These are phyloP conservation scores for Metschnikowia shivogae DNA, from an alignment of 805 yeast species.

Conservation along the genomic window DNA sequence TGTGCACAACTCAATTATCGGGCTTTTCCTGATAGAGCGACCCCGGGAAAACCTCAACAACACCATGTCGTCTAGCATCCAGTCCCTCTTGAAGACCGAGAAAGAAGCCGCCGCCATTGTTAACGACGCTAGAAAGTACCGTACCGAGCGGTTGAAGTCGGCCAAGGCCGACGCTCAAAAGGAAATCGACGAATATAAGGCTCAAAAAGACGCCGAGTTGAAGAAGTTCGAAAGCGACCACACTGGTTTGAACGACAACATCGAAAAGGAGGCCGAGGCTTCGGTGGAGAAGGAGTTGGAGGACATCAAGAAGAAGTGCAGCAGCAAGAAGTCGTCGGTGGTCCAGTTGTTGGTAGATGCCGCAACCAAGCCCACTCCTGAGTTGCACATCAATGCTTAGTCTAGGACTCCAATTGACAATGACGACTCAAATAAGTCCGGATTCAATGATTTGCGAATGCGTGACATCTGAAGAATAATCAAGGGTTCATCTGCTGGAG, in stretches of 20 bases:
- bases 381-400: constrained; percentile 73
- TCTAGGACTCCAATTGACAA: too few species aligned
- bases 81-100: constrained; percentile 62
- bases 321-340: constrained; percentile 60
- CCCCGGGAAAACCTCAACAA: constrained; percentile 1
- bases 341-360: constrained; percentile 76
- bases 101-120: constrained; percentile 97
- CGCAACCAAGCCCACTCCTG: constrained; percentile 74
- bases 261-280: constrained; percentile 74
- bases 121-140: constrained; percentile 81
- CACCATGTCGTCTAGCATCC: constrained; percentile 27
- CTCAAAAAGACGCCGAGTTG: constrained; percentile 78
- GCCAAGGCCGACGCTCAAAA: constrained; percentile 90
- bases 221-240: constrained; percentile 66
- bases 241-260: constrained; percentile 68
- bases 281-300: constrained; percentile 68
- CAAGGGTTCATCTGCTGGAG: background rate
- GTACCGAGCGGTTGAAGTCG: constrained; percentile 84
- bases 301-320: constrained; percentile 61
- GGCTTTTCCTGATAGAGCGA: constrained; percentile 8
- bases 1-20: constrained; percentile 11
- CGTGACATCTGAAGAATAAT: background rate
- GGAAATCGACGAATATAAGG: constrained; percentile 84
- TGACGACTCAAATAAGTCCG: too few species aligned
- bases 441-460: too few species aligned